These are phyloP conservation scores for Acrodontium crateriforme DNA, from an alignment of 2,329 filamentous ascomycete species.

Conservation along the genomic window DNA sequence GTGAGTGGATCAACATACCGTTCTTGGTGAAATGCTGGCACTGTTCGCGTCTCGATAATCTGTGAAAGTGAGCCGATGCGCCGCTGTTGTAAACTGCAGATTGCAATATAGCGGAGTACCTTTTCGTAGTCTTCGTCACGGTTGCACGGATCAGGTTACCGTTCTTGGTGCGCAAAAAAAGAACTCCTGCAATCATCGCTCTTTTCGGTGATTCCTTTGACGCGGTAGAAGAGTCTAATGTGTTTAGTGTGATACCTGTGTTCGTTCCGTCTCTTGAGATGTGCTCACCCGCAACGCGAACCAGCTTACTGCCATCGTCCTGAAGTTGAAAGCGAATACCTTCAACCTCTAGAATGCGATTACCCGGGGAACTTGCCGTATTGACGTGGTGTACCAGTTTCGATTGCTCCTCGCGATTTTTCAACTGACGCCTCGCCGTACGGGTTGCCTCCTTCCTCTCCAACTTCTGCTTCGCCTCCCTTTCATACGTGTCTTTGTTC, in stretches of 20 bases:
- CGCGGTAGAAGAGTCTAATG: conserved; percentile 11
- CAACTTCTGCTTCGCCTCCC: conserved; percentile 52
- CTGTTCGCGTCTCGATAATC: conserved; percentile 8
- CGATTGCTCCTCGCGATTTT: conserved; percentile 8
- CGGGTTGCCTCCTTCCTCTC: conserved; percentile 60
- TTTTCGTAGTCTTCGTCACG: conserved; percentile 5
- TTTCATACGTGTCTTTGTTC: conserved; percentile 64
- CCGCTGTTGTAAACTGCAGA: not conserved
- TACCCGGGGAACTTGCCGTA: conserved; percentile 1
- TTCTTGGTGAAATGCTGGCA: conserved; percentile 23
- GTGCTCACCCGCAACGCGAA: conserved; percentile 55
- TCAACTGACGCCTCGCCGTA: conserved; percentile 37
- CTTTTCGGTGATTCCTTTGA: conserved; percentile 54
- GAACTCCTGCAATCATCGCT: conserved; percentile 59
- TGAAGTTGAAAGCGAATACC: conserved; percentile 61
- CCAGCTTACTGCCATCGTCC: conserved; percentile 69
- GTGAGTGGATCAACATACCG: conserved; percentile 14
- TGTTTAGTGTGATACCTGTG: conserved; percentile 5
- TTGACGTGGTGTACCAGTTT: conserved; percentile 5
- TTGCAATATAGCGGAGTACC: conserved; percentile 7
- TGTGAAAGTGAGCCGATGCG: not conserved
- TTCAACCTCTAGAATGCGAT: conserved; percentile 52
- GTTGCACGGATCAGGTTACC: conserved; percentile 62
- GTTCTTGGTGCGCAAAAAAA: conserved; percentile 73
- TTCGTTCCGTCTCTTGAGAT: not conserved